Conservation (phyloP, 768 basidiomycete species). For the Mycena kentingensis region DNA sequence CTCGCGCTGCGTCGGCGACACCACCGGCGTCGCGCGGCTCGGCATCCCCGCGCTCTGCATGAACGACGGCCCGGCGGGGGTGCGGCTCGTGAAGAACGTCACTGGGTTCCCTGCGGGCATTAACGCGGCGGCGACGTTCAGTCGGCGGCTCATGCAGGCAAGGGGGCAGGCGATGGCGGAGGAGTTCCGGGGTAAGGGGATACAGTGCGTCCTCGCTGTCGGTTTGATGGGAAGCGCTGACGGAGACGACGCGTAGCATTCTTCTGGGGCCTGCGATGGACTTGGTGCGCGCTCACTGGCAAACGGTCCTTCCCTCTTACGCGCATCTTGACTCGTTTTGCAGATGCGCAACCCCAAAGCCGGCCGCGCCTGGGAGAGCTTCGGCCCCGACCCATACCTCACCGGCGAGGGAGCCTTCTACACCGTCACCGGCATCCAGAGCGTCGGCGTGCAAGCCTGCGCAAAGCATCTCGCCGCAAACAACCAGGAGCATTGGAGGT, state of each 20-base stretch:
- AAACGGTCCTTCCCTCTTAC: background rate
- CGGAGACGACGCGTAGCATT: slow-evolving; percentile 35
- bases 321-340: background rate
- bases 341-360: slow-evolving; percentile 56
- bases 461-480: slow-evolving; percentile 55
- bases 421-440: slow-evolving; percentile 61
- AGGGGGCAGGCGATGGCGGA: slow-evolving; percentile 64
- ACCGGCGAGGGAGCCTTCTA: slow-evolving; percentile 61
- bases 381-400: slow-evolving; percentile 65
- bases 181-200: slow-evolving; percentile 72
- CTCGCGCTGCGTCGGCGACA: slow-evolving; percentile 20
- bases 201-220: slow-evolving; percentile 36
- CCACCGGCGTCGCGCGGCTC: slow-evolving; percentile 11
- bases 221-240: too few relatives aligned
- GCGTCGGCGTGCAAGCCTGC: slow-evolving; percentile 60
- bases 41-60: slow-evolving; percentile 13
- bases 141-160: slow-evolving; percentile 62
- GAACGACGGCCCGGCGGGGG: slow-evolving; percentile 8
- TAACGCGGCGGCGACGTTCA: slow-evolving; percentile 53
- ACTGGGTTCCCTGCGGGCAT: slow-evolving; percentile 63
- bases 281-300: slow-evolving; percentile 40
- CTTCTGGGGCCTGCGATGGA: slow-evolving; percentile 58
- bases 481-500: slow-evolving; percentile 56
- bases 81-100: slow-evolving; percentile 41
- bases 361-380: slow-evolving; percentile 54